These are phyloP conservation scores for Ophiostoma novo-ulmi DNA, from an alignment of 2,329 filamentous ascomycete genomes.

Conservation along the genomic window DNA sequence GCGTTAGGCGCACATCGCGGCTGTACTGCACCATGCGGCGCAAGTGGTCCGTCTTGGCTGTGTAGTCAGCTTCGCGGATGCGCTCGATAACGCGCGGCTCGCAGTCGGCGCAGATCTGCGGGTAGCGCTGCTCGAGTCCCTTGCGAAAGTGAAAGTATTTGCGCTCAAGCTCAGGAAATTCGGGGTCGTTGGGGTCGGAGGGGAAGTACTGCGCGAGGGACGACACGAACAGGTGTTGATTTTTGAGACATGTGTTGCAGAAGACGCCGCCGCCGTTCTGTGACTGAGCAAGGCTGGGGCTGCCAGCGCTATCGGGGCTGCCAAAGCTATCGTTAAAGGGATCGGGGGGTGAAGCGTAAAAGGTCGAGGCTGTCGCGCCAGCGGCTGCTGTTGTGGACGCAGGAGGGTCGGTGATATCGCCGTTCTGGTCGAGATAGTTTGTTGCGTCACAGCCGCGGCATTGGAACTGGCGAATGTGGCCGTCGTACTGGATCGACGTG, in stretches of 20 bases:
- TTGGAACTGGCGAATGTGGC: slow-evolving; percentile 59
- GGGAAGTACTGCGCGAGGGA: slow-evolving; percentile 75
- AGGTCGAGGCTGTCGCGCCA: slow-evolving; percentile 40
- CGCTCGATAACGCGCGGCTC: slow-evolving; percentile 66
- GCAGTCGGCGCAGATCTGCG: slow-evolving; percentile 79
- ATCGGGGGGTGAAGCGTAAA: slow-evolving; percentile 38
- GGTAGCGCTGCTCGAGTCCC: slow-evolving; percentile 75
- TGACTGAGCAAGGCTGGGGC: neutral
- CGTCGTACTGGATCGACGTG: slow-evolving; percentile 56
- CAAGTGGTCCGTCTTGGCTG: slow-evolving; percentile 76
- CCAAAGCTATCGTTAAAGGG: slow-evolving; percentile 30
- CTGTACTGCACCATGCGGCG: slow-evolving; percentile 68
- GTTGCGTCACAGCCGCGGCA: slow-evolving; percentile 77
- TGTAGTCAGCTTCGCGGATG: slow-evolving; percentile 68
- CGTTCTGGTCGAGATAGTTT: slow-evolving; percentile 87
- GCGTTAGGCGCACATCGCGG: slow-evolving; percentile 41
- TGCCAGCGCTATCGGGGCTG: slow-evolving; percentile 29
- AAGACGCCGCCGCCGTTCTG: slow-evolving; percentile 40
- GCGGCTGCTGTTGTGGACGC: slow-evolving; percentile 52
- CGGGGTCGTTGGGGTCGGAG: slow-evolving; percentile 54
- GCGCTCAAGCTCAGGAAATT: slow-evolving; percentile 54
- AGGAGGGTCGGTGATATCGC: slow-evolving; percentile 84
- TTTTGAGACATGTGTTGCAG: slow-evolving; percentile 78
- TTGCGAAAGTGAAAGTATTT: slow-evolving; percentile 65
- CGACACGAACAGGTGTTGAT: slow-evolving; percentile 75